Conservation (phyloP, 768 basidiomycete genomes). For the Boletus coccyginus region DNA sequence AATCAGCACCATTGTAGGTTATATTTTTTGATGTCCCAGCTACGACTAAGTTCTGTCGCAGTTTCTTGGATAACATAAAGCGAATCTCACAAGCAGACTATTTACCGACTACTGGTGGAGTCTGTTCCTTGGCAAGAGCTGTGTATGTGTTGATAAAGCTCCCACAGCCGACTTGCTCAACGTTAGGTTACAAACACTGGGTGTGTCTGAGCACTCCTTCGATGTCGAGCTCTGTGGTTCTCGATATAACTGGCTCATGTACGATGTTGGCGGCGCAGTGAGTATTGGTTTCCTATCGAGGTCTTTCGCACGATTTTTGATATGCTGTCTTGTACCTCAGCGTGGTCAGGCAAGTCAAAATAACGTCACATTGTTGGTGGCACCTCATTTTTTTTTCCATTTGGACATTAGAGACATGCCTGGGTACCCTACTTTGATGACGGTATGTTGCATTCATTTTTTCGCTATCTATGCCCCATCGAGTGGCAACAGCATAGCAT, state of each 20-base stretch:
- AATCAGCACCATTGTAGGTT: slow-evolving; percentile 72
- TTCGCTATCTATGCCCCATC: slow-evolving; percentile 4
- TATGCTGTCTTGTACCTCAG: slow-evolving; percentile 32
- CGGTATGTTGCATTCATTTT: slow-evolving; percentile 42
- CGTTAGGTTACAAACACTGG: slow-evolving; percentile 77
- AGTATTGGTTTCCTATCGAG: slow-evolving; percentile 28
- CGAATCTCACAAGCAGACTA: slow-evolving; percentile 71
- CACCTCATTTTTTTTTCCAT: slow-evolving; percentile 7
- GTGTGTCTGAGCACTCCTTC: slow-evolving; percentile 75
- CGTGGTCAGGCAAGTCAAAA: slow-evolving; percentile 53
- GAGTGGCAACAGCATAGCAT: slow-evolving; percentile 19
- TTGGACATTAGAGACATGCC: slow-evolving; percentile 55
- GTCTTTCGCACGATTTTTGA: background rate
- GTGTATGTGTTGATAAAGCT: background rate
- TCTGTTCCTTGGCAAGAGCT: background rate
- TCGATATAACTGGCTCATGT: slow-evolving; percentile 73
- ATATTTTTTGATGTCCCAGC: background rate
- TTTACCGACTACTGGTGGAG: slow-evolving; percentile 62
- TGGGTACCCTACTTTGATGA: slow-evolving; percentile 89
- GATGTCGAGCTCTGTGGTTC: slow-evolving; percentile 61
- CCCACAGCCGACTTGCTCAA: slow-evolving; percentile 69
- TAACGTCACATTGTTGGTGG: slow-evolving; percentile 11
- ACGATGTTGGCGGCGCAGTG: slow-evolving; percentile 83
- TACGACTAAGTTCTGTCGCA: slow-evolving; percentile 26
- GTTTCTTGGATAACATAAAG: slow-evolving; percentile 65